Percentiles rank a stretch among this genome's conserved stretches.
phyloP scores from a whole-genome alignment of 345 rosid species.

The Erucastrum elatum region DNA sequence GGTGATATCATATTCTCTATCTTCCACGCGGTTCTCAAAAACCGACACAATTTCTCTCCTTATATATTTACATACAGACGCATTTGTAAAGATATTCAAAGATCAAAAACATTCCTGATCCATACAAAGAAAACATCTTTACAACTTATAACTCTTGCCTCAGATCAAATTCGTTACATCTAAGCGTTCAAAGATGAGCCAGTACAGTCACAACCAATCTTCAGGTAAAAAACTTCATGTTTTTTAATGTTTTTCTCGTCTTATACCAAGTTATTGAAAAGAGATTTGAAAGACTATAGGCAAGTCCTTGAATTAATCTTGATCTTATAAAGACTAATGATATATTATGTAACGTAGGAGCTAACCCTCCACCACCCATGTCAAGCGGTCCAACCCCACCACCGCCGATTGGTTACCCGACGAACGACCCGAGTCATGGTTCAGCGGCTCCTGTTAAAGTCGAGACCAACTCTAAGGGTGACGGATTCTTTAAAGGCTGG shows the following conservation, averaged over 20 bases:
- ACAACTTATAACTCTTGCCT: not conserved
- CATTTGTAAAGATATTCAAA: conserved; percentile 20
- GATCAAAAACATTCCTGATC: conserved; percentile 10
- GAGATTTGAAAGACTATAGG: not conserved
- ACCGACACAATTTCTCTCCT: not conserved
- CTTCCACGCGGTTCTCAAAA: conserved; percentile 25
- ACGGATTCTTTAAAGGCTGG: conserved; percentile 40
- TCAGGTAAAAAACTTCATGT: conserved; percentile 30
- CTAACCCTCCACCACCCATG: conserved; percentile 28
- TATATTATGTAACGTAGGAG: conserved; percentile 28
- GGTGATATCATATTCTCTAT: conserved; percentile 8
- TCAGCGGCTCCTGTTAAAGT: conserved; percentile 31
- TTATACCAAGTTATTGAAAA: too few species aligned
- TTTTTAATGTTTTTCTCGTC: too few species aligned
- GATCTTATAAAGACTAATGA: not conserved
- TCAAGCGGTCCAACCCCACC: conserved; percentile 28
- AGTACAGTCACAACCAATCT: conserved; percentile 27
- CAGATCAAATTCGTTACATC: conserved; percentile 3
- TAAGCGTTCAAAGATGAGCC: conserved; percentile 27
- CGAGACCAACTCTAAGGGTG: conserved; percentile 40
- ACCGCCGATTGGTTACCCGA: conserved; percentile 40
- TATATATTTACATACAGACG: conserved; percentile 6
- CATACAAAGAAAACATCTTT: not conserved
- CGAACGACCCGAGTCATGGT: conserved; percentile 12
- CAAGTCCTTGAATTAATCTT: not conserved